A percentile compares a stretch with the other conserved stretches of the same genome.
Evolutionary conservation across 306 rosid genomes (phyloP).

Genomic region (Alnus glutinosa): DNA sequence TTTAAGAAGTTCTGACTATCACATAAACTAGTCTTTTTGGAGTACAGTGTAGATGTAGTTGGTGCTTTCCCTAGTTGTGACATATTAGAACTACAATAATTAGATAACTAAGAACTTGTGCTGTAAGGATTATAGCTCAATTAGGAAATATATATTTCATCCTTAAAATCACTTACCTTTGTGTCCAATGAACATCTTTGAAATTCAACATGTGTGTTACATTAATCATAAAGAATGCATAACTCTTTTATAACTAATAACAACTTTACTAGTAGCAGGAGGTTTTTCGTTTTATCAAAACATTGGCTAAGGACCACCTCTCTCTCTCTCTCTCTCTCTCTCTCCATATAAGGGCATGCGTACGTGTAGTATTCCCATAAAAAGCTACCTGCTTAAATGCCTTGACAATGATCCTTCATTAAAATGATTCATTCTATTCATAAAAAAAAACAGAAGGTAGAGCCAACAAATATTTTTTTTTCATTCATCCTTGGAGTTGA

Average conservation of each 20-base stretch:
- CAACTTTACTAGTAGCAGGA: background rate
- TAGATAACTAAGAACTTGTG: background rate
- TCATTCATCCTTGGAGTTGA: no score
- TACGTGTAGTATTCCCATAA: background rate
- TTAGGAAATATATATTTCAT: background rate
- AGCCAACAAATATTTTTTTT: no score
- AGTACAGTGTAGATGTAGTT: no score
- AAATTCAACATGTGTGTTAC: background rate
- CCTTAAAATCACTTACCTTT: background rate
- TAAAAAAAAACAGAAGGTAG: no score
- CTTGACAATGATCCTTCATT: background rate
- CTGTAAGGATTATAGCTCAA: background rate
- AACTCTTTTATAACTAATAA: background rate
- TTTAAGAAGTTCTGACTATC: no score
- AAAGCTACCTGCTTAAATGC: background rate
- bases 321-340: no score
- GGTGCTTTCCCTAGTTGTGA: no score
- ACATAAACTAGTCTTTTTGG: no score
- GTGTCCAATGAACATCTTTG: background rate
- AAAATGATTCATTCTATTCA: no score
- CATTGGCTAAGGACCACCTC: background rate
- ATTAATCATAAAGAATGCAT: background rate
- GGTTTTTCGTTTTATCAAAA: background rate
- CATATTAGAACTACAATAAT: background rate
- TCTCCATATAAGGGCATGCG: background rate